Evolutionary conservation across 2,329 filamentous ascomycete genomes (phyloP).

Genomic region (Tolypocladium guangdongense): DNA sequence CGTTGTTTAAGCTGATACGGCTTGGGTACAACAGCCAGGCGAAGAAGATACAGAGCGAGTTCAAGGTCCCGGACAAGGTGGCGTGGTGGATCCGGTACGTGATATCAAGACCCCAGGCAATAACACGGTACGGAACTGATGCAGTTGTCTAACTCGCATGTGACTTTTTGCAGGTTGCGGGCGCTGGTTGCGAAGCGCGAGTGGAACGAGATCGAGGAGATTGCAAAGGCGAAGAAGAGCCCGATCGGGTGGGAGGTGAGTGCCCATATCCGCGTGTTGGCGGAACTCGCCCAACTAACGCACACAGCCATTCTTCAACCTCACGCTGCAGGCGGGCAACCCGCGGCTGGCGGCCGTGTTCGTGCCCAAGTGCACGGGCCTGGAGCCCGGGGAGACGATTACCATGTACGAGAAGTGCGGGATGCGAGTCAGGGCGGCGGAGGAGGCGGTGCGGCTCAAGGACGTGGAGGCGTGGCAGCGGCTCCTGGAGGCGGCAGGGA

Average conservation of each 20-base stretch:
- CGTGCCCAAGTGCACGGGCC: constrained; percentile 71
- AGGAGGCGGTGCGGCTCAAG: constrained; percentile 78
- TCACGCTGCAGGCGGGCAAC: constrained; percentile 80
- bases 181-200: constrained; percentile 83
- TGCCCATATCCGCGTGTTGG: constrained; percentile 6
- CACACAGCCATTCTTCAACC: constrained; percentile 78
- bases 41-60: constrained; percentile 80
- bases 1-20: constrained; percentile 76
- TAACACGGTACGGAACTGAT: background rate
- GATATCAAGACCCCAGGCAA: background rate
- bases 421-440: constrained; percentile 75
- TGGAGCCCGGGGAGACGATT: constrained; percentile 60
- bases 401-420: constrained; percentile 97
- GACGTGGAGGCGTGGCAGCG: constrained; percentile 66
- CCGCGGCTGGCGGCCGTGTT: constrained; percentile 74
- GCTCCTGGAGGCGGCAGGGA: constrained; percentile 62
- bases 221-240: constrained; percentile 66
- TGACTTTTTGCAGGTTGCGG: constrained; percentile 47
- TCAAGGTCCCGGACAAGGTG: constrained; percentile 84
- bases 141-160: background rate
- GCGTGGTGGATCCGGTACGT: constrained; percentile 69
- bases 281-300: background rate
- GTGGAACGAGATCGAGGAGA: constrained; percentile 87
- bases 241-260: constrained; percentile 93
- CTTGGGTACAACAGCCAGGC: constrained; percentile 76